Evolutionary conservation across 495 filamentous ascomycete genomes (phyloP).

Genomic region (Penicillium samsonianum): DNA sequence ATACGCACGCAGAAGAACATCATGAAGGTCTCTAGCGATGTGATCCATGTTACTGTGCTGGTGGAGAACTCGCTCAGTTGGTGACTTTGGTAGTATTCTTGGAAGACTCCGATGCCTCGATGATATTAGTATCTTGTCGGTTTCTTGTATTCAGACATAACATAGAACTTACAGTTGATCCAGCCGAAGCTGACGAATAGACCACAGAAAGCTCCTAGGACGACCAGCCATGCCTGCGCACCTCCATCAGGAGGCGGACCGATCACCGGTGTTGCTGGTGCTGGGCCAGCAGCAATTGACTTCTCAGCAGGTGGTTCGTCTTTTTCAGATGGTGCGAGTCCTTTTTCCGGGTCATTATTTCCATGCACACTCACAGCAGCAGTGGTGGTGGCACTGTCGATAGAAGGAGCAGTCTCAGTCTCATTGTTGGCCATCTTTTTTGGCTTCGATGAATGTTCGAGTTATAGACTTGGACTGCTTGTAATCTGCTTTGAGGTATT

Average conservation of each 20-base stretch:
- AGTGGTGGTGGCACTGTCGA: conserved; percentile 18
- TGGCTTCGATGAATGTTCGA: neutral
- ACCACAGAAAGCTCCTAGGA: conserved; percentile 62
- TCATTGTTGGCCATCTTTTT: conserved; percentile 28
- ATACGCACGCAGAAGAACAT: conserved; percentile 41
- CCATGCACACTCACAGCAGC: conserved; percentile 21
- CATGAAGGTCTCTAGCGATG: conserved; percentile 51
- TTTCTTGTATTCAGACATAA: neutral
- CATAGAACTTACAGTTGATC: conserved; percentile 52
- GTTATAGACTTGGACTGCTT: neutral
- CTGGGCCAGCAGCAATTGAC: conserved; percentile 14
- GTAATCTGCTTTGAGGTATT: neutral
- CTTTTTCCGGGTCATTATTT: conserved; percentile 30
- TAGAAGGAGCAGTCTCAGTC: conserved; percentile 3
- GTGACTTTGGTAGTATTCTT: conserved; percentile 55
- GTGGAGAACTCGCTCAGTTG: conserved; percentile 44
- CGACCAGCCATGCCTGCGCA: conserved; percentile 63
- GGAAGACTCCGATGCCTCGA: conserved; percentile 61
- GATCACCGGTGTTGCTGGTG: conserved; percentile 43
- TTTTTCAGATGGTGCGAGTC: conserved; percentile 4
- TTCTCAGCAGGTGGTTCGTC: conserved; percentile 23
- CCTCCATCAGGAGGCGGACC: conserved; percentile 62
- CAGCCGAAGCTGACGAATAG: conserved; percentile 67
- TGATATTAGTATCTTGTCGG: neutral
- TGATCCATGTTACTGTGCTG: conserved; percentile 53